phyloP scores from a whole-genome alignment of 2,329 filamentous ascomycete genomes.

The Thielaviopsis euricoi region DNA sequence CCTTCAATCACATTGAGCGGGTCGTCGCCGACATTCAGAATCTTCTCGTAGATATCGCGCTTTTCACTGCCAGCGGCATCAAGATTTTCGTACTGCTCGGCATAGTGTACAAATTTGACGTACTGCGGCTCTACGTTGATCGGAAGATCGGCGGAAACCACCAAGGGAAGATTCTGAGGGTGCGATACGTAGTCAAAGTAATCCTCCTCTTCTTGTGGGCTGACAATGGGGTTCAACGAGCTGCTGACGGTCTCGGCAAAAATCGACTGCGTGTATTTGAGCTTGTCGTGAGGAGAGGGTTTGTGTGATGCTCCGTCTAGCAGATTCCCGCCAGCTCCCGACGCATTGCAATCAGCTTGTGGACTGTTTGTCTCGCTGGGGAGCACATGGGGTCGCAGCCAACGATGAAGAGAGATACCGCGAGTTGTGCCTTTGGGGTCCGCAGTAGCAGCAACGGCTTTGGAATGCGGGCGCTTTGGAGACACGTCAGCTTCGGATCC shows the following conservation, averaged over 20 bases:
- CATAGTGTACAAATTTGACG: slow-evolving; percentile 61
- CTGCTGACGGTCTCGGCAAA: slow-evolving; percentile 73
- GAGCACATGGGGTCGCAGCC: slow-evolving; percentile 24
- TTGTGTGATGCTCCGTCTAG: not conserved
- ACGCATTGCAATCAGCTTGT: no score
- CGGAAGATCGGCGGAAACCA: slow-evolving; percentile 52
- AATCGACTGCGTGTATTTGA: slow-evolving; percentile 72
- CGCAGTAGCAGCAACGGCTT: slow-evolving; percentile 23
- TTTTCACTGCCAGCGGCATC: slow-evolving; percentile 22
- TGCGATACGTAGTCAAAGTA: slow-evolving; percentile 82
- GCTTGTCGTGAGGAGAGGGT: slow-evolving; percentile 39
- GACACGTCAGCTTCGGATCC: slow-evolving; percentile 30
- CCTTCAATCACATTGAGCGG: slow-evolving; percentile 77
- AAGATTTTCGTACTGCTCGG: slow-evolving; percentile 43
- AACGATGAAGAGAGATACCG: slow-evolving; percentile 41
- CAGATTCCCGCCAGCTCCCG: no score
- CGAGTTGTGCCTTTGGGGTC: slow-evolving; percentile 22
- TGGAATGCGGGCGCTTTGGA: slow-evolving; percentile 23
- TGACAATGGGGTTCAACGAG: slow-evolving; percentile 73
- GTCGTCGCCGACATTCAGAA: slow-evolving; percentile 62
- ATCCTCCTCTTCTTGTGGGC: slow-evolving; percentile 59
- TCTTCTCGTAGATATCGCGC: slow-evolving; percentile 50
- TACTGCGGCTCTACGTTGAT: slow-evolving; percentile 51
- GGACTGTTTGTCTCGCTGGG: no score
- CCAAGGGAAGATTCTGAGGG: slow-evolving; percentile 73